Base-by-base conservation (phyloP, 1,284 basidiomycete genomes). In the Lignosus rhinocerotis region DNA sequence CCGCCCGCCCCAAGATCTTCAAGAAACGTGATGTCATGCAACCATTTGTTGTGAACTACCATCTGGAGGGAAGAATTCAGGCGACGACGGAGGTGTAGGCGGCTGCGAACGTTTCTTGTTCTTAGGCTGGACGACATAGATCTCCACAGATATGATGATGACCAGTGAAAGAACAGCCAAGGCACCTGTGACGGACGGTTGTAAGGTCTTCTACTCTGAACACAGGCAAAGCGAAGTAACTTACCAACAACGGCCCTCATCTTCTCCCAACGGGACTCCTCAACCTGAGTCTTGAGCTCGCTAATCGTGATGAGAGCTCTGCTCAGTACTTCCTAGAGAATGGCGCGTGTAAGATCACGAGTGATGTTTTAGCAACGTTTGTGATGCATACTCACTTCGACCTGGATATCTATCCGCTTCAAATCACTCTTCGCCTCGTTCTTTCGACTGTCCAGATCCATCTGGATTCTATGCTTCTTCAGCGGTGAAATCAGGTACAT, bases 391-490 rank as follows among this genome's bases (percentile, higher is more conserved):
- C 78, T 47, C 44, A 93, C 96, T 84, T 98, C 95, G 56, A 97
- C 93, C 33, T 82, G 80, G 59, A 98, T 91, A 67, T 96, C 95
- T 67, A 91, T 87, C 45, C 83, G 82, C 76, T 97, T 98, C 65
- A 93, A 74, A 58, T 97, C 94, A 12, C 88, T 83, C 70, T 89
- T 92, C n/a, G 90, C 86, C 72, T 99, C 97, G 65, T 91, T 92
- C 77, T 96, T 98, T 59, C 96, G 83, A 63, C 88, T 94, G 71
- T 97, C 95, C 67, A 98, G 82, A 59, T 99, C 96, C 83, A 99
- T 94, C 73, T 98, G 94, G 58, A 96, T 92, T 69, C 92, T 93
- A 53, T 43, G 58, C 50, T 49, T 16, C 41, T 21, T 21, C n/a
- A 43, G 41, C 17, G 0, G 17, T 19, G 36, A 5, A 6, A 5